These are phyloP conservation scores for Fusarium drepaniforme DNA, from an alignment of 2,329 filamentous ascomycete genomes.

Conservation along the genomic window DNA sequence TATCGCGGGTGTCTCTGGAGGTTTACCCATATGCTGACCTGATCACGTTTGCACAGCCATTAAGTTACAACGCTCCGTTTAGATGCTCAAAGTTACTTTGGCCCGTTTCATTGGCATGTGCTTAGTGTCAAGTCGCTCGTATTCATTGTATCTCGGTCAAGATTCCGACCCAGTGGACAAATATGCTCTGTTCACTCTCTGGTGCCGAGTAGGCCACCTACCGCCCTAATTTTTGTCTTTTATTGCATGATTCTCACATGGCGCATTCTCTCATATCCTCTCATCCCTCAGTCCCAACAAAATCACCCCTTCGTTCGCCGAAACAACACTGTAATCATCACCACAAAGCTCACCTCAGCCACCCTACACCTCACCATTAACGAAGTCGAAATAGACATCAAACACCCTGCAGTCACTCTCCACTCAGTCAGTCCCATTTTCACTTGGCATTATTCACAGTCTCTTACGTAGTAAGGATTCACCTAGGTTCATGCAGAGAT, in stretches of 20 bases:
- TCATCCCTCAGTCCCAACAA: neutral
- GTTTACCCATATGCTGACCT: neutral
- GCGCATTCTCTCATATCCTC: no score
- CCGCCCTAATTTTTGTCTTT: no score
- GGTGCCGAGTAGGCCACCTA: neutral
- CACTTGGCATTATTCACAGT: neutral
- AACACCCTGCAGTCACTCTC: neutral
- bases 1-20: neutral
- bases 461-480: neutral
- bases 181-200: neutral
- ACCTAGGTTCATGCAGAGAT: neutral
- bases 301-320: neutral
- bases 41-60: neutral
- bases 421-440: conserved; percentile 3
- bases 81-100: neutral
- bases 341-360: neutral
- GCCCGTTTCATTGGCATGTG: neutral
- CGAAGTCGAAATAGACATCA: neutral
- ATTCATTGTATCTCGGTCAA: neutral
- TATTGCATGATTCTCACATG: no score
- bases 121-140: neutral
- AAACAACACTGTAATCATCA: neutral
- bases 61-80: neutral
- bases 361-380: neutral
- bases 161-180: neutral